Conservation (phyloP, 2,329 filamentous ascomycete species). For the Cercospora janseana region DNA sequence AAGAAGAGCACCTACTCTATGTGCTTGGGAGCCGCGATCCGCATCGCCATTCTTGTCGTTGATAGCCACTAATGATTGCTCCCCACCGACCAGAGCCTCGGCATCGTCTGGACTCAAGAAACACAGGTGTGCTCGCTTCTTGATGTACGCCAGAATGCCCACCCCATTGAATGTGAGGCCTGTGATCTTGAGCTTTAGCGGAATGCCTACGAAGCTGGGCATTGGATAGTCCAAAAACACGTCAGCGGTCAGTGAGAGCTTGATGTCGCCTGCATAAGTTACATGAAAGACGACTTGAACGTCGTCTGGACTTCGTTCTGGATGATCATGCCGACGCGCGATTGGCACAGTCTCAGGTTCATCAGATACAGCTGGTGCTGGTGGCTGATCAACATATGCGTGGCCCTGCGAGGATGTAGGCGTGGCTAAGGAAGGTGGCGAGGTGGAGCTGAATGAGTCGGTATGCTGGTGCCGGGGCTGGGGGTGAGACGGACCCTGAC, state of each 20-base stretch:
- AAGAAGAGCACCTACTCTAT: constrained; percentile 64
- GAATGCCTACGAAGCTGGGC: constrained; percentile 95
- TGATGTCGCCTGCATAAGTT: constrained; percentile 82
- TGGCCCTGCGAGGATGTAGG: constrained; percentile 45
- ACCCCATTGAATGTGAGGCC: constrained; percentile 94
- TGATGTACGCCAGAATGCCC: constrained; percentile 86
- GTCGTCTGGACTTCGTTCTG: constrained; percentile 78
- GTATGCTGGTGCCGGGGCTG: constrained; percentile 36
- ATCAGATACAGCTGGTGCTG: constrained; percentile 24
- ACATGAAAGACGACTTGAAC: constrained; percentile 91
- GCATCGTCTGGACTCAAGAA: constrained; percentile 93
- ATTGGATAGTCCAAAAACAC: constrained; percentile 97
- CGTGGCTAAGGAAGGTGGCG: constrained; percentile 48
- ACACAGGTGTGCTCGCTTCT: constrained; percentile 86
- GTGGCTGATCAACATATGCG: constrained; percentile 29
- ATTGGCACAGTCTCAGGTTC: constrained; percentile 29
- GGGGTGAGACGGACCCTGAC: constrained; percentile 31
- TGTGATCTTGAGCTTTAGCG: constrained; percentile 90
- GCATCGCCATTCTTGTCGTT: constrained; percentile 25
- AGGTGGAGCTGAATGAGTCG: constrained; percentile 48
- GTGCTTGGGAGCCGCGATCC: constrained; percentile 18
- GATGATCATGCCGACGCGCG: constrained; percentile 54
- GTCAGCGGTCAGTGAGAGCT: constrained; percentile 85
- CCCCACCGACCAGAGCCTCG: constrained; percentile 58
- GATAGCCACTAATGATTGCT: constrained; percentile 37